Conservation (phyloP, 257 asterid genomes). For the Leptodermis oblonga region DNA sequence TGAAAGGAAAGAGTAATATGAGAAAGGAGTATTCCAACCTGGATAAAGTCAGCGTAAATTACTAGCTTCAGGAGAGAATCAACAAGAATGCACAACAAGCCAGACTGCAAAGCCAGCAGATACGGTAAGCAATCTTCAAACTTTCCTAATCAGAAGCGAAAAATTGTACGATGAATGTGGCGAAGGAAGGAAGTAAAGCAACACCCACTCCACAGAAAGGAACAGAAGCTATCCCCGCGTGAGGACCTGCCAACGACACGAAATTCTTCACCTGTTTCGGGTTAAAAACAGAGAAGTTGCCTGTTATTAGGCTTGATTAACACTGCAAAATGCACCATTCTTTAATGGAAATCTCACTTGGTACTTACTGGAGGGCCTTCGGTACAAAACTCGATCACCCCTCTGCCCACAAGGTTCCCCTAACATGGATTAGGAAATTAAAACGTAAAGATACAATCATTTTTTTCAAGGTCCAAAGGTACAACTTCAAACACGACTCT, state of each 20-base stretch:
- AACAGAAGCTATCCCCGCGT: constrained; percentile 86
- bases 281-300: background rate
- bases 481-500: too few relatives aligned
- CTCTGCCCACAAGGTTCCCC: constrained; percentile 91
- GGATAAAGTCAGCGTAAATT: constrained; percentile 61
- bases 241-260: constrained; percentile 92
- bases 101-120: constrained; percentile 56
- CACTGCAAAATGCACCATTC: too few relatives aligned
- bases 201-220: constrained; percentile 80
- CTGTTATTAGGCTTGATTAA: background rate
- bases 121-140: background rate
- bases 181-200: background rate
- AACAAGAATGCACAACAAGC: constrained; percentile 51
- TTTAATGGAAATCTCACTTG: constrained; percentile 10
- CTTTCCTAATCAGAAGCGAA: background rate
- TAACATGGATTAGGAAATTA: constrained; percentile 26
- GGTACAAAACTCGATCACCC: constrained; percentile 73
- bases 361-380: constrained; percentile 82
- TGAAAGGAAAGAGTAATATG: background rate
- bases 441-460: constrained; percentile 2
- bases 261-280: constrained; percentile 71
- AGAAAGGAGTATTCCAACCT: constrained; percentile 45
- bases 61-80: constrained; percentile 56
- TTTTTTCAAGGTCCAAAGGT: too few relatives aligned
- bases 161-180: background rate